Evolutionary conservation across 495 filamentous ascomycete species (phyloP).

Genomic region (Tuber brumale): DNA sequence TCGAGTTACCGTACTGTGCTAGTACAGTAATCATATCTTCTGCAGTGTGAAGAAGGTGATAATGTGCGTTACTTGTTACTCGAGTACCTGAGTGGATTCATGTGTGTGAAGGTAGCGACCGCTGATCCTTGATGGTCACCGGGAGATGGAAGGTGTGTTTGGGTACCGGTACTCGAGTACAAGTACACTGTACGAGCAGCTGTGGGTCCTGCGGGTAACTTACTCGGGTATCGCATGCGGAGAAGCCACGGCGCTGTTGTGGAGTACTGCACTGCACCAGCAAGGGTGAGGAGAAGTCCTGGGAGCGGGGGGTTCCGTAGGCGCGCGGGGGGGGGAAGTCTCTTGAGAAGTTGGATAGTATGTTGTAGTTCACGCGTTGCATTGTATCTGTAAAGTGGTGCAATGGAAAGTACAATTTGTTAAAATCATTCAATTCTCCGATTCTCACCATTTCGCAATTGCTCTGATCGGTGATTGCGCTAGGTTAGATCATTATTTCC

Average conservation of each 20-base stretch:
- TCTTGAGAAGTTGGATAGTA: not conserved
- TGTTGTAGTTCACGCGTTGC: not conserved
- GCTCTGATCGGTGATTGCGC: not conserved
- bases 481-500: not conserved
- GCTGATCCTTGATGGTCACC: too few relatives aligned
- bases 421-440: not conserved
- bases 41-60: constrained; percentile 4
- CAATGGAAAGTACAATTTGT: not conserved
- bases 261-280: not conserved
- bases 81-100: not conserved
- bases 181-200: too few relatives aligned
- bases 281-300: not conserved
- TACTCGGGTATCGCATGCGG: not conserved
- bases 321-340: not conserved
- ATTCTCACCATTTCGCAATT: not conserved
- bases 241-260: not conserved
- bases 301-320: not conserved
- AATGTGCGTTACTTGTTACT: not conserved
- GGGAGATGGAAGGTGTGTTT: too few relatives aligned
- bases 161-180: too few relatives aligned
- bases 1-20: not conserved
- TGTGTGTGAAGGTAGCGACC: not conserved
- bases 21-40: not conserved
- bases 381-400: not conserved
- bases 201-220: not conserved